Evolutionary conservation across 208 protist genomes (phyloP).

Genomic region (Entamoeba histolytica): DNA sequence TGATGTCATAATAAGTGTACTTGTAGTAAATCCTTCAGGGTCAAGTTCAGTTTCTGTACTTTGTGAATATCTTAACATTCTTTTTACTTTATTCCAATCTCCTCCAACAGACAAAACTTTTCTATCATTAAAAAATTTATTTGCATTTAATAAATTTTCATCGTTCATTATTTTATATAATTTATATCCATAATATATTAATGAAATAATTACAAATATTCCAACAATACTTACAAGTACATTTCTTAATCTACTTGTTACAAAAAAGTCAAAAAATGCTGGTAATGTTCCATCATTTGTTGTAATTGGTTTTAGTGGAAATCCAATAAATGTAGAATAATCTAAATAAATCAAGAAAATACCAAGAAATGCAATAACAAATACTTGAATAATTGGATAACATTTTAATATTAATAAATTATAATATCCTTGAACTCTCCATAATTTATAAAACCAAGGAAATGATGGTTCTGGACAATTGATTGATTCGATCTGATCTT

Average conservation of each 20-base stretch:
- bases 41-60: background rate
- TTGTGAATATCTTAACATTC: background rate
- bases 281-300: background rate
- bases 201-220: background rate
- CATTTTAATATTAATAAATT: background rate
- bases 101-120: background rate
- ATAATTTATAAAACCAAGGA: background rate
- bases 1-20: background rate
- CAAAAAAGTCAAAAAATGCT: background rate
- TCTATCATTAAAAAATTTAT: background rate
- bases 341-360: background rate
- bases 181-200: background rate
- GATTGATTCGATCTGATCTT: background rate
- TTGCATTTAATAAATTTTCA: background rate
- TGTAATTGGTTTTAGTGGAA: background rate
- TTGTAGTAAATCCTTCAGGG: background rate
- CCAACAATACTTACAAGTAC: background rate
- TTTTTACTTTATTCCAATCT: background rate
- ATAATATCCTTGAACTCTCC: background rate
- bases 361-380: background rate
- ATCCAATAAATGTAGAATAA: background rate
- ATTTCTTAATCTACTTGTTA: background rate
- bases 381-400: background rate
- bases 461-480: background rate
- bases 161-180: background rate